Evolutionary conservation across 768 basidiomycete genomes (phyloP).

Genomic region (Psilocybe subaeruginosa): DNA sequence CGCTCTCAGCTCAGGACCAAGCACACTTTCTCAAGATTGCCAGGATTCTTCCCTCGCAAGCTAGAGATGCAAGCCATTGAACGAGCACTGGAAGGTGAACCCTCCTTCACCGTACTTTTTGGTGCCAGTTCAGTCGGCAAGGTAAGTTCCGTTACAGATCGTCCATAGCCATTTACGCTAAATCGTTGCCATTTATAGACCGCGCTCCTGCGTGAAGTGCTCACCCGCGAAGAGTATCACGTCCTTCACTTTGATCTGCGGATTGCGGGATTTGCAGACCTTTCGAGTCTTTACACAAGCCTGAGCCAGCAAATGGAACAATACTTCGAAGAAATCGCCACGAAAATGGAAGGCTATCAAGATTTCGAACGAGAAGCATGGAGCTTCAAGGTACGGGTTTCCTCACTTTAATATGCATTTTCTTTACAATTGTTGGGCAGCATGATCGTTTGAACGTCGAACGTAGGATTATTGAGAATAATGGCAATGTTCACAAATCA

Average conservation of each 20-base stretch:
- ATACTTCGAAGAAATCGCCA: conserved; percentile 71
- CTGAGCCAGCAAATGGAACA: conserved; percentile 82
- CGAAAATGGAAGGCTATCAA: conserved; percentile 61
- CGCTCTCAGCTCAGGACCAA: conserved; percentile 67
- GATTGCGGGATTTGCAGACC: conserved; percentile 83
- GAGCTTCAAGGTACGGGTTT: conserved; percentile 69
- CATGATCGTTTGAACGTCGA: conserved; percentile 79
- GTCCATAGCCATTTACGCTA: background rate
- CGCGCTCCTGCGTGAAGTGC: conserved; percentile 75
- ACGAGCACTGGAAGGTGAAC: conserved; percentile 67
- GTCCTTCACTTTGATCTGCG: conserved; percentile 85
- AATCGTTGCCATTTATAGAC: conserved; percentile 46
- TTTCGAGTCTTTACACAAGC: conserved; percentile 75
- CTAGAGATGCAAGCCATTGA: conserved; percentile 70
- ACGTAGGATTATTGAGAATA: conserved; percentile 54
- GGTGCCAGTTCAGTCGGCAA: conserved; percentile 85
- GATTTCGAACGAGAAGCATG: conserved; percentile 76
- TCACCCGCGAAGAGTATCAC: conserved; percentile 69
- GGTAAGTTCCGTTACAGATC: conserved; percentile 36
- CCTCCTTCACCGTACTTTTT: conserved; percentile 80
- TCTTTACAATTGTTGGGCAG: conserved; percentile 35
- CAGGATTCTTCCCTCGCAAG: conserved; percentile 72
- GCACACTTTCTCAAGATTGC: conserved; percentile 79
- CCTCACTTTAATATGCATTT: background rate
- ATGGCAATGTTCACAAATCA: conserved; percentile 41